Percentiles rank a stretch among this genome's conserved stretches.
Evolutionary conservation across 371 early-diverging fungal species (phyloP).

Genomic region (Gilbertella persicaria): DNA sequence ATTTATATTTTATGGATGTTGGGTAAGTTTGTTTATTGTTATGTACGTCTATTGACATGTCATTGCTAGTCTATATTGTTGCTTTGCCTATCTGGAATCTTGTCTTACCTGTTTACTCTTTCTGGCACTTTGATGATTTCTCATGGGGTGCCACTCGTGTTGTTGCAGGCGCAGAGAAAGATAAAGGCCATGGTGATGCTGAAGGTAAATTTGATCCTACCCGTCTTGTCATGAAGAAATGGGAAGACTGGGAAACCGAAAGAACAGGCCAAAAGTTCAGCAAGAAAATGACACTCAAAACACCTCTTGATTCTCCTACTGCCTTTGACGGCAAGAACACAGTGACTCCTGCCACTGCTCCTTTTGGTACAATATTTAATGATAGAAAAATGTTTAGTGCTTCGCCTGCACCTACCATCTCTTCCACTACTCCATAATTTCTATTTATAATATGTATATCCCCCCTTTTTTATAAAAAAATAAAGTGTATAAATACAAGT

Average conservation of each 20-base stretch:
- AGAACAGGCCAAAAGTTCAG: conserved; percentile 50
- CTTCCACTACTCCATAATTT: background rate
- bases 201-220: conserved; percentile 75
- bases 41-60: no score
- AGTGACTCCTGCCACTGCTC: conserved; percentile 30
- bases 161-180: conserved; percentile 63
- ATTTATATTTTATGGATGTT: conserved; percentile 79
- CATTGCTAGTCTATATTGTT: conserved; percentile 55
- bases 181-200: conserved; percentile 60
- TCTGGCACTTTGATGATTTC: conserved; percentile 96
- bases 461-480: background rate
- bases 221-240: conserved; percentile 63
- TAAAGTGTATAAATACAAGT: background rate
- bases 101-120: conserved; percentile 87
- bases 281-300: conserved; percentile 29
- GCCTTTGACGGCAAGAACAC: conserved; percentile 30
- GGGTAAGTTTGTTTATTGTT: conserved; percentile 35
- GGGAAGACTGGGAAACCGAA: conserved; percentile 77
- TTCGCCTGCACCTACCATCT: conserved; percentile 23
- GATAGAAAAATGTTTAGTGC: conserved; percentile 53
- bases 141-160: conserved; percentile 87
- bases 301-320: conserved; percentile 31
- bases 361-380: conserved; percentile 48
- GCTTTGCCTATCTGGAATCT: conserved; percentile 97
- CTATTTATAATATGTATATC: background rate